phyloP scores from a whole-genome alignment of 192 early-diverging fungal genomes.

The Entomortierella lignicola region DNA sequence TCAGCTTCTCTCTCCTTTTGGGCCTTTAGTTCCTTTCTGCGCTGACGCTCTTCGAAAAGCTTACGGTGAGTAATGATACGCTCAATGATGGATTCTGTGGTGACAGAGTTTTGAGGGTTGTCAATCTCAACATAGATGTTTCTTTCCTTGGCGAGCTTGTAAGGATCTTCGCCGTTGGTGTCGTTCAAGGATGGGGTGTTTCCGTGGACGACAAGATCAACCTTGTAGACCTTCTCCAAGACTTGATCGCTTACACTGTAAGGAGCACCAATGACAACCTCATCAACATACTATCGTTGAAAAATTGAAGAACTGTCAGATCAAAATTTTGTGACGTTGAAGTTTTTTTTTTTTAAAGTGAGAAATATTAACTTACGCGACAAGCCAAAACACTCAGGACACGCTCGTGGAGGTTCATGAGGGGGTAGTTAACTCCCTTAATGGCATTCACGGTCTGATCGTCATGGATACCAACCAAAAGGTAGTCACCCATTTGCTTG shows the following conservation, averaged over 20 bases:
- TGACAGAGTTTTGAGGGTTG: slow-evolving; percentile 79
- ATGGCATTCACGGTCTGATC: slow-evolving; percentile 90
- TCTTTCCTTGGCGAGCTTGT: slow-evolving; percentile 81
- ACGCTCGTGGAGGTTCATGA: slow-evolving; percentile 97
- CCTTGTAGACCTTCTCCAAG: slow-evolving; percentile 86
- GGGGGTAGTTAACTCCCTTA: slow-evolving; percentile 89
- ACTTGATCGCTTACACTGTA: slow-evolving; percentile 90
- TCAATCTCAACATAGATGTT: slow-evolving; percentile 86
- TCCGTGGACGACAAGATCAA: slow-evolving; percentile 84
- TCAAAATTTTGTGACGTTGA: too few species aligned
- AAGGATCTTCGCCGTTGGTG: slow-evolving; percentile 84
- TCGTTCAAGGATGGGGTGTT: slow-evolving; percentile 74
- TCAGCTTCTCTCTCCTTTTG: slow-evolving; percentile 73
- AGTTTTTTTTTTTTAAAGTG: not conserved
- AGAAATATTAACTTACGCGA: slow-evolving; percentile 66
- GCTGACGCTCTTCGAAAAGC: slow-evolving; percentile 83
- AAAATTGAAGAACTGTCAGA: too few species aligned
- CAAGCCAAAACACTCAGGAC: slow-evolving; percentile 93
- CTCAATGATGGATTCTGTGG: slow-evolving; percentile 88
- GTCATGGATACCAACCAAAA: slow-evolving; percentile 94
- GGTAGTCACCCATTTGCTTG: slow-evolving; percentile 85
- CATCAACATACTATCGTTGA: slow-evolving; percentile 81
- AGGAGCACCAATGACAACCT: slow-evolving; percentile 94
- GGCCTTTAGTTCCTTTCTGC: slow-evolving; percentile 79
- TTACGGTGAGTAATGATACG: slow-evolving; percentile 90